phyloP scores from a whole-genome alignment of 2,329 filamentous ascomycete species.

The Ophiocordyceps unilateralis region DNA sequence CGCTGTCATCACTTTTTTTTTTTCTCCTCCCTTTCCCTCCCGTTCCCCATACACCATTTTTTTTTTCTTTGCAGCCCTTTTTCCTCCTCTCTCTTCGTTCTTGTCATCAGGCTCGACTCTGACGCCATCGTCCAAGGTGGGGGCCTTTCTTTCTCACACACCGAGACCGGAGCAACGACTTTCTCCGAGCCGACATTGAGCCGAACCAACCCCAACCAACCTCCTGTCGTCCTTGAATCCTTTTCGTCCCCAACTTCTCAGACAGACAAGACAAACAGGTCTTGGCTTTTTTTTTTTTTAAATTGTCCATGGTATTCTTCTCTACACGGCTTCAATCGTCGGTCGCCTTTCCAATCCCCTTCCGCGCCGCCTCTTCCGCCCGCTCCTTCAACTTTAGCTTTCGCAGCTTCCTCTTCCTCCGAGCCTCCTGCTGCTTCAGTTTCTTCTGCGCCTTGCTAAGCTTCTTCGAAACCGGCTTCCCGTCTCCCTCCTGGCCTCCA shows the following conservation, averaged over 20 bases:
- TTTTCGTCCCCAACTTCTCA: too few species aligned
- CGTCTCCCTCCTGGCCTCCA: background rate
- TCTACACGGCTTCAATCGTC: too few species aligned
- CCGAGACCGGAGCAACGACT: background rate
- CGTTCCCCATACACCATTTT: too few species aligned
- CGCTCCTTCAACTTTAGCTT: background rate
- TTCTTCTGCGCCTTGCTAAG: background rate
- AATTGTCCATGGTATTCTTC: too few species aligned
- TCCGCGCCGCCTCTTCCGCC: conserved; percentile 4
- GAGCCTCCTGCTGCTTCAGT: conserved; percentile 18
- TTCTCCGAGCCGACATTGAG: background rate
- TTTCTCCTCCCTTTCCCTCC: background rate
- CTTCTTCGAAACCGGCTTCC: background rate
- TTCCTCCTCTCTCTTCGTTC: background rate
- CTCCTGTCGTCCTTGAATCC: too few species aligned
- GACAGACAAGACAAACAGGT: too few species aligned
- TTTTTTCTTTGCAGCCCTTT: too few species aligned
- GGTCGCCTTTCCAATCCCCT: background rate
- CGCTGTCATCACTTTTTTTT: too few species aligned
- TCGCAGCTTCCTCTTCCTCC: conserved; percentile 10
- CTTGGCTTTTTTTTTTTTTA: too few species aligned
- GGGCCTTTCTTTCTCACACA: conserved; percentile 3
- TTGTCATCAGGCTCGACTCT: conserved; percentile 7
- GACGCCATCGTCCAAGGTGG: conserved; percentile 14
- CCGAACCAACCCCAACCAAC: too few species aligned